Conservation (phyloP, 2,329 filamentous ascomycete species). For the Gnomoniopsis sp. region DNA sequence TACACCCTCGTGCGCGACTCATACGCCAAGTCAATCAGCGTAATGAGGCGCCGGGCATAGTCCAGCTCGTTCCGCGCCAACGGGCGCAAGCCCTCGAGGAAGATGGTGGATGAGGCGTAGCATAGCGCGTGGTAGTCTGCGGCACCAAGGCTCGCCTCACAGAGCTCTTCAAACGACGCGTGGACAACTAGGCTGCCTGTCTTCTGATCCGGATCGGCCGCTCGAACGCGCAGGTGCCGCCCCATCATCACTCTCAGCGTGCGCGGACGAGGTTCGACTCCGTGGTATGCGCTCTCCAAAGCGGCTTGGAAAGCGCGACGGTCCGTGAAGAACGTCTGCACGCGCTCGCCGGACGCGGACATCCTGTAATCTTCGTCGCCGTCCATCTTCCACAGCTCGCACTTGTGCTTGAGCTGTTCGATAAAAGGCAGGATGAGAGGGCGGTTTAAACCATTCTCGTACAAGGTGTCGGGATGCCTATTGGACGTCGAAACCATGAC, state of each 20-base stretch:
- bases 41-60: background rate
- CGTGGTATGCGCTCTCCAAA: background rate
- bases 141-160: background rate
- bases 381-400: background rate
- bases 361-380: background rate
- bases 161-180: background rate
- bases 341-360: background rate
- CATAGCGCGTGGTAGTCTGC: background rate
- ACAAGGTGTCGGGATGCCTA: background rate
- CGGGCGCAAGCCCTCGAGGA: background rate
- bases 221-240: background rate
- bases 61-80: background rate
- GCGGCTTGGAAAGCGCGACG: background rate
- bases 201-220: background rate
- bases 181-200: background rate
- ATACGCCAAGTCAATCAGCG: background rate
- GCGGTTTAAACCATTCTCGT: background rate
- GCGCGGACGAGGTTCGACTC: background rate
- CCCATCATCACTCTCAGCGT: background rate
- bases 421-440: background rate
- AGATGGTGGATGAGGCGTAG: background rate
- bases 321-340: background rate
- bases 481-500: background rate
- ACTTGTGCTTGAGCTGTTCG: background rate
- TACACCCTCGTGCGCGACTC: background rate